Base-by-base conservation (phyloP, 2,329 filamentous ascomycete genomes). In the Xylaria sp. region DNA sequence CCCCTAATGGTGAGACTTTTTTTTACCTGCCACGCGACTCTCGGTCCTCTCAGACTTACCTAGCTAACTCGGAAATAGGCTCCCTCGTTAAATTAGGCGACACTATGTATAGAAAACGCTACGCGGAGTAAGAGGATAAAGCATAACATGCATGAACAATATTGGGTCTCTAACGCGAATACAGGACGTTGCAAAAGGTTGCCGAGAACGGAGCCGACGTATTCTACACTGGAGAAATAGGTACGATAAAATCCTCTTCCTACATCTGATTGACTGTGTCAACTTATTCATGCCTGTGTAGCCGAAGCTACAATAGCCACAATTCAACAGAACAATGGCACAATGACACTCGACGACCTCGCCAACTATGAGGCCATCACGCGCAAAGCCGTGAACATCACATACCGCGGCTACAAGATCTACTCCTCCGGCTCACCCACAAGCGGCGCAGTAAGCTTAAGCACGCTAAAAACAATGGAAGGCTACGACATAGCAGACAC, bases 401-500 rank as follows among this genome's bases (percentile, higher is more conserved):
- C 87, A 5, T 94, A 92, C 80, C 86, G 91, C 18, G 92, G 90
- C 39, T 92, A 89, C 80, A 90, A 88, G 61, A 84, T 98, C 37
- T 89, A 89, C 69, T 85, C 88, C 32, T 87, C 91, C 34, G 89
- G 89, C 51, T 90, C 94, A 0, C 95, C 95, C 0, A 91, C 92
- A 18, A 92, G 92, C 74, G 95, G 95, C 10, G 88, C 88, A 54
- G 90, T 98, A 1, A 89, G 89, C 4, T 84, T 97, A 74, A 90
- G 88, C 65, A 90, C 91, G 2, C 84, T 98, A 76, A 97, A 97
- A 77, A 94, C 91, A 39, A 87, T 98, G 80, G 91, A 95, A 79
- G 91, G 92, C 20, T 97, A 92, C 79, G 81, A 85, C 3, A 80
- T 82, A 46, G 83, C 90, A 32, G 90, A 89, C 69, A 78, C 84